phyloP scores from a whole-genome alignment of 2,329 filamentous ascomycete species.

The Amesomyces nigricolor region DNA sequence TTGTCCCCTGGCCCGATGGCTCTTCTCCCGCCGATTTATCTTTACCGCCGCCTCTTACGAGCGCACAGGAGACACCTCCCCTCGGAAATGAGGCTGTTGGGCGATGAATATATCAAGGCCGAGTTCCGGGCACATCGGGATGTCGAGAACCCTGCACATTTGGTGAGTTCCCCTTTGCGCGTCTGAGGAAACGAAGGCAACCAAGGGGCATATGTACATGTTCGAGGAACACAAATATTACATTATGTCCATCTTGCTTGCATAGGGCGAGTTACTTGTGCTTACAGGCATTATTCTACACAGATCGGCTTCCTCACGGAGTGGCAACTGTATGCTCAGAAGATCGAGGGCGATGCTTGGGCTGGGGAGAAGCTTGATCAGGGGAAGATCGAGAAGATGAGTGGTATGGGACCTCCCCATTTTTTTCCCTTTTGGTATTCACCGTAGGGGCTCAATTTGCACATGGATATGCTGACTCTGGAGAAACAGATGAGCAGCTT shows the following conservation, averaged over 20 bases:
- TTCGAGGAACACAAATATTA: too few species aligned
- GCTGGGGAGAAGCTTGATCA: constrained; percentile 77
- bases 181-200: too few species aligned
- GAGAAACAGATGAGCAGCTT: constrained; percentile 74
- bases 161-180: constrained; percentile 51
- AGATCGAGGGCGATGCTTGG: constrained; percentile 84
- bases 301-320: constrained; percentile 93
- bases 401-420: constrained; percentile 52
- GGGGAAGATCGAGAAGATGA: constrained; percentile 86
- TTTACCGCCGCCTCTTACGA: constrained; percentile 83
- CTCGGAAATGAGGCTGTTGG: constrained; percentile 69
- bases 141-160: constrained; percentile 85
- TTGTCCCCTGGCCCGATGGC: constrained; percentile 48
- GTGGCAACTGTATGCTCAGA: constrained; percentile 93
- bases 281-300: not conserved
- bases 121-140: constrained; percentile 82
- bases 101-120: constrained; percentile 87
- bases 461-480: constrained; percentile 7
- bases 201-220: too few species aligned
- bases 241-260: too few species aligned
- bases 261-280: not conserved
- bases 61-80: constrained; percentile 77
- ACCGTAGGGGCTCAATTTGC: not conserved
- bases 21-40: constrained; percentile 77
- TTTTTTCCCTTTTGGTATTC: too few species aligned